phyloP scores from a whole-genome alignment of 352 stramenopile species.

The Achlya hypogyna region DNA sequence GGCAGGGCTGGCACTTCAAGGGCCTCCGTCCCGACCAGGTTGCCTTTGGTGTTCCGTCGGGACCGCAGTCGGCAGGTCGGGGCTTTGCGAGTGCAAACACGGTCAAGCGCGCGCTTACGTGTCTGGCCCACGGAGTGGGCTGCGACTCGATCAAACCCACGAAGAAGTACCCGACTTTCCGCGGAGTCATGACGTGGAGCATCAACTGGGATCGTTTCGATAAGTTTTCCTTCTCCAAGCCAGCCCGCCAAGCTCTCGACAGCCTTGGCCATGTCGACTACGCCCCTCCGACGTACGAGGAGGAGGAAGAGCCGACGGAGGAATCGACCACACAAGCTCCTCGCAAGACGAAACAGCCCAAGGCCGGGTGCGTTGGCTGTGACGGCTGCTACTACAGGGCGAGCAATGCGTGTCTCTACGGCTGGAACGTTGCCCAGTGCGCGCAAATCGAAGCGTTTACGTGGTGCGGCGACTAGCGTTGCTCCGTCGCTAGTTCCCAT shows the following conservation, averaged over 20 bases:
- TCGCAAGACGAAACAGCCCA: not conserved
- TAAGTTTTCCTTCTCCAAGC: slow-evolving; percentile 10
- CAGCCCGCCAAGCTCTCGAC: not conserved
- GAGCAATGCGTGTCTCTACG: not conserved
- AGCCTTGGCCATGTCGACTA: not conserved
- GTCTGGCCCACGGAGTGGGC: slow-evolving; percentile 9
- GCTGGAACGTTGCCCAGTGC: slow-evolving; percentile 1
- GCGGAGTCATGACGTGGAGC: slow-evolving; percentile 16
- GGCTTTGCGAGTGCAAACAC: not conserved
- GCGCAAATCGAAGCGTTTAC: not conserved
- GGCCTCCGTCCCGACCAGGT: slow-evolving; percentile 15
- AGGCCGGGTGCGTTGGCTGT: not conserved
- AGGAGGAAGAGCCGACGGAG: not conserved
- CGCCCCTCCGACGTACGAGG: not conserved
- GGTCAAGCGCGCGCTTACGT: not conserved
- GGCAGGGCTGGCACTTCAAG: slow-evolving; percentile 3
- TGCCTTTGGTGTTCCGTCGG: slow-evolving; percentile 6
- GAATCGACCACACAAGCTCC: not conserved
- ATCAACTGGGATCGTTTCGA: slow-evolving; percentile 20
- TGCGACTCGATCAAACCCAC: slow-evolving; percentile 10
- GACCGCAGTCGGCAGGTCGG: not conserved
- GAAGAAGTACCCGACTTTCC: not conserved
- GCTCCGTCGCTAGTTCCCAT: no score
- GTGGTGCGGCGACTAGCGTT: no score
- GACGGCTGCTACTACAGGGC: not conserved